Evolutionary conservation across 2,329 filamentous ascomycete species (phyloP).

Genomic region (Neonectria ditissima): DNA sequence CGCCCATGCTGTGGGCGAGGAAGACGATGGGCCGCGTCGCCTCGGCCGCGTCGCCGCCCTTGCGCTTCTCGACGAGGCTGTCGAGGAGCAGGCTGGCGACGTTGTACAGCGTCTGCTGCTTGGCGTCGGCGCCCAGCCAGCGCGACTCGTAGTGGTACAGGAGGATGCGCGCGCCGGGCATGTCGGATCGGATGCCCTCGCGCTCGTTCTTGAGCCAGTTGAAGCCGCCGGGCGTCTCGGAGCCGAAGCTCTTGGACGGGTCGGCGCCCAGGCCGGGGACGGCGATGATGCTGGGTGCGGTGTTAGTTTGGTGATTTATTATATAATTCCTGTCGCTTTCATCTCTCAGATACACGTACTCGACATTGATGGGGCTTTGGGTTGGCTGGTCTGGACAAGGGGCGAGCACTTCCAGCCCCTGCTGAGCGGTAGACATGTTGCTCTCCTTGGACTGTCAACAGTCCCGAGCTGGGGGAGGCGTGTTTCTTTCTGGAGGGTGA

Average conservation of each 20-base stretch:
- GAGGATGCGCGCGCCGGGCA: constrained; percentile 15
- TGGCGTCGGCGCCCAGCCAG: constrained; percentile 21
- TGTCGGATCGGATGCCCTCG: constrained; percentile 21
- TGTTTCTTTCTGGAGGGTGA: neutral
- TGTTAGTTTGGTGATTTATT: neutral
- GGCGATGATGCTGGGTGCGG: constrained; percentile 7
- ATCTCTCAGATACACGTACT: neutral
- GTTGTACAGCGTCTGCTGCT: constrained; percentile 23
- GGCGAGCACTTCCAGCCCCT: neutral
- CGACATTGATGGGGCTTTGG: constrained; percentile 7
- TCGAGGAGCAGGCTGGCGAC: constrained; percentile 21
- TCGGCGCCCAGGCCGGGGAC: constrained; percentile 21
- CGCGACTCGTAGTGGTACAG: constrained; percentile 24
- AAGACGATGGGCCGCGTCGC: constrained; percentile 19
- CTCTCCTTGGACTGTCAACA: neutral
- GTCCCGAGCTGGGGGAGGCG: neutral
- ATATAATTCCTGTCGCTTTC: too few species aligned
- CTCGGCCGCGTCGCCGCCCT: constrained; percentile 13
- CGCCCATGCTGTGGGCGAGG: constrained; percentile 23
- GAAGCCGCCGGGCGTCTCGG: constrained; percentile 21
- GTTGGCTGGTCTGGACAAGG: neutral
- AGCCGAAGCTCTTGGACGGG: constrained; percentile 26
- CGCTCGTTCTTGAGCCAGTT: constrained; percentile 25
- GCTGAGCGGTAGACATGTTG: neutral
- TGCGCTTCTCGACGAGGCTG: constrained; percentile 20